Evolutionary conservation across 768 basidiomycete species (phyloP), one percentile per base, ranked within the genome.

Genomic region (Lentinus tigrinus): DNA sequence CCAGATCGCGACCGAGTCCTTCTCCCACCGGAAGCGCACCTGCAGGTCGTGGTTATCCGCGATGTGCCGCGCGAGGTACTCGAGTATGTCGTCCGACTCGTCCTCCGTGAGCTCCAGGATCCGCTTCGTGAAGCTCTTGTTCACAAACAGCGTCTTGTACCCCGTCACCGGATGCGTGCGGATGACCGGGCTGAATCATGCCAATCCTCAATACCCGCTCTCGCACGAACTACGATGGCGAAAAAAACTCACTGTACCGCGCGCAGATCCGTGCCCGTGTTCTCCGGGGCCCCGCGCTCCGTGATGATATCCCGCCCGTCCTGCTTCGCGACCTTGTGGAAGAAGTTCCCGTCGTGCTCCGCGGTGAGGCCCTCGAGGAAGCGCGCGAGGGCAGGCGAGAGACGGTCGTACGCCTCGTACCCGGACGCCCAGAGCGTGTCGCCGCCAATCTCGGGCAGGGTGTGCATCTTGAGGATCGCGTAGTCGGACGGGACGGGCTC

Each of bases 381-480:
- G 36, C 72, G 74, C 48, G 77, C 72, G 58, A 77, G 77, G 4
- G 78, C 74, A 9, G 83, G 82, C 1, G 84, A 85, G 23, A 88
- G 78, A 16, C 81, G 74, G 68, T 85, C 83, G 70, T 87, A 88
- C 9, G 83, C 85, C 65, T 85, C 84, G 62, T 85, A 87, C 3
- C 75, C 81, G 56, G 70, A 71, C 7, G 55, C 56, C 69, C 76
- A 61, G 26, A 81, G 67, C 2, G 79, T 80, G 56, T 80, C 78
- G 19, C 69, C 69, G 23, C 69, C 68, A 19, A 65, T 60, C 53
- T 57, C 26, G 19, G 72, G 72, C 2, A 73, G 60, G 2, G 67
- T 70, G 54, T 70, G 70, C 53, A 77, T 67, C 52, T 72, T 72
- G 23, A 80, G 68, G 40, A 73, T 78, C 47, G 85, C 78, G 63